Evolutionary conservation across 208 protist genomes (phyloP), one percentile per base, ranked within the genome.

Genomic region (Trypanosoma rangeli): DNA sequence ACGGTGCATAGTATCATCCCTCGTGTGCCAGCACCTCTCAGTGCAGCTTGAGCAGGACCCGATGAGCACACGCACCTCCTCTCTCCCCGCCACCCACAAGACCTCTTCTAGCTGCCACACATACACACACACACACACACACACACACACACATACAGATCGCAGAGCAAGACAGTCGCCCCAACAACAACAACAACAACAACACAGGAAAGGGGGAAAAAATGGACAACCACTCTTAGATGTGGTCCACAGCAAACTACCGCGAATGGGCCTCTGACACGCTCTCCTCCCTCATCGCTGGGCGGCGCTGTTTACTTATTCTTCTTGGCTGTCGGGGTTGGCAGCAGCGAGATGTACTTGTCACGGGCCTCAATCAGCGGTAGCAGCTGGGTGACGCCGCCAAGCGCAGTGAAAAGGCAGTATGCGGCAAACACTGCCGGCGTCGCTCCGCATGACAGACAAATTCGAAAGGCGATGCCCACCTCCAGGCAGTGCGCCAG

Each of bases 311-410:
- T 52, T 28, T 69, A 16, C 8, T 60, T 37, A n/a, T 49, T 33
- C 5, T 29, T 35, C 15, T 59, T 35, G 63, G 52, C 24, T 18
- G 46, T 44, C 24, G 55, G 0, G 8, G 10, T 29, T 24, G 5
- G 16, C 52, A 56, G 22, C 9, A 52, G 15, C 44, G 55, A 54
- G 12, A 62, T 13, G 68, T 84, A 90, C 48, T 26, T 74, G 18
- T 82, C 53, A 29, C 72, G 31, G 5, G 66, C 84, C 16, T 64
- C 53, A 31, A 70, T 58, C 42, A 90, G 65, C 18, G 84, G 80
- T 20, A 71, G 35, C 5, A 93, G 68, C 76, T 93, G 87, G 24
- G 80, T 73, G 54, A 84, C 73, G 28, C 87, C 87, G 0, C 73
- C 79, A 10, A 77, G 26, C 20, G 72, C 13, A 1, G 78, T 87